phyloP scores from a whole-genome alignment of 352 stramenopile species.

The Lagenidium giganteum region DNA sequence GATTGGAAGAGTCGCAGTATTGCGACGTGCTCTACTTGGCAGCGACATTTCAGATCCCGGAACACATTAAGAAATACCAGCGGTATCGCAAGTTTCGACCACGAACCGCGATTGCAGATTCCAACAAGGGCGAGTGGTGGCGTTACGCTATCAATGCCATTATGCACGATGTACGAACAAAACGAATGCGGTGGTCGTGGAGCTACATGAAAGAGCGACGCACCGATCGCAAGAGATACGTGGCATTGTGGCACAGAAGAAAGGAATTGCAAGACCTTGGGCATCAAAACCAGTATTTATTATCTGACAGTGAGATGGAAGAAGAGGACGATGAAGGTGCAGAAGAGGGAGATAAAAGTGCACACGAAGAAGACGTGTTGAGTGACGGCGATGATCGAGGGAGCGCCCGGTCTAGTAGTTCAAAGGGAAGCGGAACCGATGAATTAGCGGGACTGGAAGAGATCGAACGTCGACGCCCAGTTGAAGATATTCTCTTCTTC shows the following conservation, averaged over 20 bases:
- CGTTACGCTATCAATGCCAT: slow-evolving; percentile 70
- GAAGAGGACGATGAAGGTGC: slow-evolving; percentile 26
- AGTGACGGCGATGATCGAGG: not conserved
- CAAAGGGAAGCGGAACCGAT: slow-evolving; percentile 2
- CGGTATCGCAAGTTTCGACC: slow-evolving; percentile 74
- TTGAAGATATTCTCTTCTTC: slow-evolving; percentile 86
- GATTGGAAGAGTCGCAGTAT: slow-evolving; percentile 84
- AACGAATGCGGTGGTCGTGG: slow-evolving; percentile 76
- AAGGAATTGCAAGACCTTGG: too few relatives aligned
- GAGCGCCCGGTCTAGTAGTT: slow-evolving; percentile 7
- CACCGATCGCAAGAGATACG: slow-evolving; percentile 69
- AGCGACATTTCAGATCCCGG: slow-evolving; percentile 60
- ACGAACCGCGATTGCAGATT: slow-evolving; percentile 38
- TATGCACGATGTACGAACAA: slow-evolving; percentile 48
- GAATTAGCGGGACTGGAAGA: slow-evolving; percentile 37
- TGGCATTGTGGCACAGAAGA: slow-evolving; percentile 63
- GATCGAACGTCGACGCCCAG: slow-evolving; percentile 62
- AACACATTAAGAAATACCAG: slow-evolving; percentile 76
- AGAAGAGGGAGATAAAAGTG: slow-evolving; percentile 3
- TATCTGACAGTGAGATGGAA: slow-evolving; percentile 60
- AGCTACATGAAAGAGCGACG: slow-evolving; percentile 78
- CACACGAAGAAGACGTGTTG: too few relatives aligned
- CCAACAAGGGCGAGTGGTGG: slow-evolving; percentile 64
- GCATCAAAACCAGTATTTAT: too few relatives aligned
- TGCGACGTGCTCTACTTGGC: slow-evolving; percentile 81